Evolutionary conservation across 768 basidiomycete genomes (phyloP).

Genomic region (Lactarius hengduanensis): DNA sequence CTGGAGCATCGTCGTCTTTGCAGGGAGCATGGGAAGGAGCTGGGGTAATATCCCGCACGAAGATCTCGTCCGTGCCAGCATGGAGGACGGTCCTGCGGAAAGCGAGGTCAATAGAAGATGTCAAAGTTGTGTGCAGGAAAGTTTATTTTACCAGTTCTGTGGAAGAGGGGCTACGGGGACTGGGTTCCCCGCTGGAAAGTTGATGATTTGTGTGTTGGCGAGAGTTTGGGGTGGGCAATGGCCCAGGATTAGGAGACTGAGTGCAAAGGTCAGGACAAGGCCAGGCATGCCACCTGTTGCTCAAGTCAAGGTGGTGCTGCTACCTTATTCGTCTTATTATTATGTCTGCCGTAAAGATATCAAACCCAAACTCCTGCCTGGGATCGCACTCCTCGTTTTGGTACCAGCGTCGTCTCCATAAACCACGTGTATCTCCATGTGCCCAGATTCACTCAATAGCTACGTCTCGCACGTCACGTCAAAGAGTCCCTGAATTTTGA

Average conservation of each 20-base stretch:
- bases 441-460: too few relatives aligned
- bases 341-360: too few relatives aligned
- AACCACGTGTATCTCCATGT: too few relatives aligned
- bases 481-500: not conserved
- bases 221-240: constrained; percentile 3
- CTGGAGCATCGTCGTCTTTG: constrained; percentile 26
- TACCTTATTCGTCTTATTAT: not conserved
- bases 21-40: constrained; percentile 42
- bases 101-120: not conserved
- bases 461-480: too few relatives aligned
- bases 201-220: constrained; percentile 68
- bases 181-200: constrained; percentile 42
- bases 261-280: not conserved
- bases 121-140: not conserved
- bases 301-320: not conserved
- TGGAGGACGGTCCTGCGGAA: constrained; percentile 39
- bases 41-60: constrained; percentile 44
- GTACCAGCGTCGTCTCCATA: too few relatives aligned
- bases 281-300: not conserved
- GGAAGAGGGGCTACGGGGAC: constrained; percentile 32
- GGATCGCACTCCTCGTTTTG: too few relatives aligned
- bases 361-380: too few relatives aligned
- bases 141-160: constrained; percentile 30
- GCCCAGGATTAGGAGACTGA: constrained; percentile 2
- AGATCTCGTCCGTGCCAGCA: constrained; percentile 39